Evolutionary conservation across 345 rosid genomes (phyloP), one percentile per base, ranked within the genome.

Genomic region (Hibiscus syriacus): DNA sequence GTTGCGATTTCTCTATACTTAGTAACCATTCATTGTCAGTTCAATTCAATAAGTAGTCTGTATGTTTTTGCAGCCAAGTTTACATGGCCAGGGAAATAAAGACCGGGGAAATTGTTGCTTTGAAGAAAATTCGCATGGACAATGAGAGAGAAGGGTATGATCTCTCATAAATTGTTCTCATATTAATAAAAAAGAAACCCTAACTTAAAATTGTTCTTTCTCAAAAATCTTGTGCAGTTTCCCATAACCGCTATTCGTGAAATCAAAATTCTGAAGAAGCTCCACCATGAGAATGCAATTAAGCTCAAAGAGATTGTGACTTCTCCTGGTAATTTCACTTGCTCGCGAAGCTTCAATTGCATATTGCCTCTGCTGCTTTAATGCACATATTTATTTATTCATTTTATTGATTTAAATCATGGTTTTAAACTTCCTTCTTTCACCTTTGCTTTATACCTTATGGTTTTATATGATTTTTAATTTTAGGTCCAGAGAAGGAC

Each of bases 101-200:
- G 79, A n/a, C 98, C 0, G 92, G 96, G 46, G 98, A 89, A 84
- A 90, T 89, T 57, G 97, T 90, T 72, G 97, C 98, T 69, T 68
- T 90, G 82, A 93, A 93, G 82, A 93, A 87, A 80, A 89, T 91
- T 49, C 85, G 98, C 66, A 93, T 94, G 99, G 99, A 94, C 72
- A 90, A 90, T 63, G 98, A 93, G 79, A 87, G 90, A 80, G 97
- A 90, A 74, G n/a, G 86, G 97, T 90, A 84, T 70, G 80, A 76
- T 70, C 65, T 45, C 10, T 13, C 26, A n/a, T n/a, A n/a, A n/a
- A n/a, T n/a, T n/a, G n/a, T 49, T 11, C 13, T 19, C 23, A 25
- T 54, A 54, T 54, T 11, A 23, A 23, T 54, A 13, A 5, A 11
- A 10, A 16, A 45, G 16, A 3, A 2, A 45, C 7, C 1, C 26